Evolutionary conservation across 2,329 filamentous ascomycete species (phyloP).

Genomic region (Aspergillus tamarii): DNA sequence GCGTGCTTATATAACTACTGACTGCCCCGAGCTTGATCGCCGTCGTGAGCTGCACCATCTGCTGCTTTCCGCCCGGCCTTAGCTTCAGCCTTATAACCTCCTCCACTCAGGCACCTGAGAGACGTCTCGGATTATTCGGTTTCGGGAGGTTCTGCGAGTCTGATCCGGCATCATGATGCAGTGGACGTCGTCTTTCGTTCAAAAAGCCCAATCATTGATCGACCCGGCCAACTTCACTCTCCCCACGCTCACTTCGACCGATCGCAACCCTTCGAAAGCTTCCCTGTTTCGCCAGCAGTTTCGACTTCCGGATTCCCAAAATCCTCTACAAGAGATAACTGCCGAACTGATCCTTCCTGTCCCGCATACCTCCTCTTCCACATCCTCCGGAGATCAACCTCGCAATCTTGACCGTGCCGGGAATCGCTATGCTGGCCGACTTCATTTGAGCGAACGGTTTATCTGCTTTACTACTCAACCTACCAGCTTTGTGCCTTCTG

Average conservation of each 20-base stretch:
- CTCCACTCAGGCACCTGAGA: not conserved
- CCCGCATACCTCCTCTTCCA: constrained; percentile 57
- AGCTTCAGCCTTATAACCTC: constrained; percentile 13
- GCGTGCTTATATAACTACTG: constrained; percentile 26
- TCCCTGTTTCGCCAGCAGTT: constrained; percentile 95
- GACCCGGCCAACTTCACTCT: constrained; percentile 82
- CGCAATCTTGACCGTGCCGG: constrained; percentile 65
- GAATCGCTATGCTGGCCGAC: constrained; percentile 87
- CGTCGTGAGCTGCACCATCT: constrained; percentile 1
- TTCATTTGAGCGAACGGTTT: constrained; percentile 92
- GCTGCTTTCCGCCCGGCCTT: not conserved
- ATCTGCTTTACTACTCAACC: constrained; percentile 96
- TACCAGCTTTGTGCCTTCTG: constrained; percentile 79
- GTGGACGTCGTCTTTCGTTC: constrained; percentile 81
- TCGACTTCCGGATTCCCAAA: constrained; percentile 88
- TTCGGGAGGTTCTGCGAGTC: not conserved
- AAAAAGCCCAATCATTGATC: constrained; percentile 94
- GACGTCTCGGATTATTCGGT: not conserved
- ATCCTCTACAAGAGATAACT: constrained; percentile 92
- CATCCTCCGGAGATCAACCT: constrained; percentile 63
- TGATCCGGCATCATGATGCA: constrained; percentile 56
- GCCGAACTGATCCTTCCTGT: constrained; percentile 89
- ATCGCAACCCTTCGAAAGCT: constrained; percentile 85
- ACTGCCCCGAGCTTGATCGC: constrained; percentile 17
- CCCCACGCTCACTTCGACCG: constrained; percentile 70